Evolutionary conservation across 345 rosid species (phyloP).

Genomic region (Heritiera fomes): DNA sequence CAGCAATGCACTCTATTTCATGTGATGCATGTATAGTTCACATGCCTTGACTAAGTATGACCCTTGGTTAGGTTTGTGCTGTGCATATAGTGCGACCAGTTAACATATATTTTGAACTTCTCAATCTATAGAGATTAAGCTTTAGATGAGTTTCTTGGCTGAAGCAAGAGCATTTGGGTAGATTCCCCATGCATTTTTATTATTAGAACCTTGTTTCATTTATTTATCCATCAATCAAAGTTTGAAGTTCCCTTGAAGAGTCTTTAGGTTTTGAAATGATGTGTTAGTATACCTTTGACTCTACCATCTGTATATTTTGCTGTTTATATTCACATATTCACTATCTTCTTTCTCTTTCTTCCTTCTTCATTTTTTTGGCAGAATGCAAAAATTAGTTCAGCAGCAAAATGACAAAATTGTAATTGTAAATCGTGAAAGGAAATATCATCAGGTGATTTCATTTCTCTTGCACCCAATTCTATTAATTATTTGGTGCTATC

Average conservation of each 20-base stretch:
- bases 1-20: not conserved
- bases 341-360: not conserved
- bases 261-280: not conserved
- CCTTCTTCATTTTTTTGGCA: constrained; percentile 23
- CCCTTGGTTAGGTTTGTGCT: not conserved
- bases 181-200: constrained; percentile 2
- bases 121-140: not conserved
- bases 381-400: constrained; percentile 77
- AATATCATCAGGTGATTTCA: constrained; percentile 81
- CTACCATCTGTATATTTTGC: not conserved
- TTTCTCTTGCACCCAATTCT: not conserved
- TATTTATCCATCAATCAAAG: not conserved
- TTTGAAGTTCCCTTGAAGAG: not conserved
- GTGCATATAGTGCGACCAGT: not conserved
- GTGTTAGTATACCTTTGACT: not conserved
- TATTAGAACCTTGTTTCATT: not conserved
- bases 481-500: constrained; percentile 6
- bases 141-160: not conserved
- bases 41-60: not conserved
- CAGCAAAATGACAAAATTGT: constrained; percentile 84
- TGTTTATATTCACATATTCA: not conserved
- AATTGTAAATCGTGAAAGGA: constrained; percentile 90
- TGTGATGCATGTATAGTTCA: not conserved
- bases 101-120: not conserved
- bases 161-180: not conserved